Percentiles rank a stretch among this genome's conserved stretches.
phyloP scores from a whole-genome alignment of 306 rosid species.

The Acacia crassicarpa region DNA sequence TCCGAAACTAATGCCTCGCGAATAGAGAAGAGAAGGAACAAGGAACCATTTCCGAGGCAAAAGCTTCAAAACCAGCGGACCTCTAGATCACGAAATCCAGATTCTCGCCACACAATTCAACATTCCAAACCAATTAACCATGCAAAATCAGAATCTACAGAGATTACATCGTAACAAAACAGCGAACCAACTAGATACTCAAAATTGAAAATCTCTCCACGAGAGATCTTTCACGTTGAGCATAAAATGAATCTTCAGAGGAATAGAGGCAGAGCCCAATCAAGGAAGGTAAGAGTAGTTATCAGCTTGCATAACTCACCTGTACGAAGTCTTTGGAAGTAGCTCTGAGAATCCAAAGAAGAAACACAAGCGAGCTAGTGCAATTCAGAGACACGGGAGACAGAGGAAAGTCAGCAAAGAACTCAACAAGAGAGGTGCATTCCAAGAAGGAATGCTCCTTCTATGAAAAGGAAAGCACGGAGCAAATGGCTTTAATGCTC shows the following conservation, averaged over 20 bases:
- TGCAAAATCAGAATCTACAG: background rate
- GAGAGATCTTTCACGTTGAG: background rate
- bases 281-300: background rate
- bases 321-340: background rate
- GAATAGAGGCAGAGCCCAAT: background rate
- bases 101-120: background rate
- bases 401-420: background rate
- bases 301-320: background rate
- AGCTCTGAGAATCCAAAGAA: background rate
- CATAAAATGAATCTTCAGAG: background rate
- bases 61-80: background rate
- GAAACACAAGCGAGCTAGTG: background rate
- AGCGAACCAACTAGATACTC: background rate
- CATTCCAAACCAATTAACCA: background rate
- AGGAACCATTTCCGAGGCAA: background rate
- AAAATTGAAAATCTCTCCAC: background rate
- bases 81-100: background rate
- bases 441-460: constrained; percentile 43
- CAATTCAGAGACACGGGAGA: background rate
- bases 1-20: too few relatives aligned
- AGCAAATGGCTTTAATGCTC: background rate
- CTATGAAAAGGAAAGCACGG: background rate
- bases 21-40: too few relatives aligned
- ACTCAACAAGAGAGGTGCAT: constrained; percentile 18
- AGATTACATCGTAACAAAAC: background rate